Base-by-base conservation (phyloP, 2,329 filamentous ascomycete species). In the Colletotrichum euphorbiae region DNA sequence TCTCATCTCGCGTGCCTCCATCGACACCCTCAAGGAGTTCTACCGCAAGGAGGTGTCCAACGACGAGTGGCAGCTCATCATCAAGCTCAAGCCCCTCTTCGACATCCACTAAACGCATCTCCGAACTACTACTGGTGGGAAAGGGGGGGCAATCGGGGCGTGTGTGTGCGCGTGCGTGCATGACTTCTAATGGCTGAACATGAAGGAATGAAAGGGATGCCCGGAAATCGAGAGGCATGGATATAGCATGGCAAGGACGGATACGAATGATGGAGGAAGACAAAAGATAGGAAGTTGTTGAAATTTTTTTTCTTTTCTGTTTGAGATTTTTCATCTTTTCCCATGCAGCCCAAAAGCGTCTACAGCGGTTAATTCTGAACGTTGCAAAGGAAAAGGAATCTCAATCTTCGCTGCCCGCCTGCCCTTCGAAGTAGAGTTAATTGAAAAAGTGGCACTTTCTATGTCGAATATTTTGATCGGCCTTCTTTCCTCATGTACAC, bases 21-120 rank as follows among this genome's bases (percentile, higher is more conserved):
- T 99, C 79, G 93, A 99, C 81, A 94, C 91, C 8, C 88, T 99
- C 72, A 99, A 99, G 87, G 93, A 98, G 77, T 98, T 93, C 79
- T 99, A 98, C 83, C 87, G 94, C 64, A 84, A 89, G 66, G 94
- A 98, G 69, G 93, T 98, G 46, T 87, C 87, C 55, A 95, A 92
- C 81, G 96, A 98, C 11, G 96, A 99, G 82, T 99, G 96, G 96
- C 85, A 89, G 76, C 85, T 99, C 71, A 93, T 99, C 77, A 93
- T 95, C 81, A 97, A 97, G 87, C 84, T 99, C 77, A 99, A 99
- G 89, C 90, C 93, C 45, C 78, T 97, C 73, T 98, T 98, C 78
- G 96, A 98, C 80, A 92, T 98, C 80, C 85, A 85, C 74, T 94
- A 87, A 83, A 28, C 13, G 17, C 21, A 21, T 42, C n/a, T 2